Percentiles rank a stretch among this genome's conserved stretches.
phyloP scores from a whole-genome alignment of 2,329 filamentous ascomycete genomes.

The Alternaria sp. region DNA sequence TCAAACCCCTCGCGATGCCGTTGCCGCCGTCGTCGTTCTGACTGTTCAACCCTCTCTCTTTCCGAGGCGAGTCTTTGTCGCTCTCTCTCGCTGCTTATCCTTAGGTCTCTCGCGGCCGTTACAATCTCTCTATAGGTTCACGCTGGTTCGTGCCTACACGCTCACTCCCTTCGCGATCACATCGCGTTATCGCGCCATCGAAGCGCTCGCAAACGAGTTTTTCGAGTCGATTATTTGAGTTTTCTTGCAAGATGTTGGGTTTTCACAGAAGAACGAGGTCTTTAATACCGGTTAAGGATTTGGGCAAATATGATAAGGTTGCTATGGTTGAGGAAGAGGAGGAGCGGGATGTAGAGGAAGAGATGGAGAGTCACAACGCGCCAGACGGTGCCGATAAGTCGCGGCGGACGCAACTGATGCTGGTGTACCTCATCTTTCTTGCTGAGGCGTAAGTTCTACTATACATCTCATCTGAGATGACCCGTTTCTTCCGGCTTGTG shows the following conservation, averaged over 20 bases:
- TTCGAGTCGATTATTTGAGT: constrained; percentile 6
- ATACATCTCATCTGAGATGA: neutral
- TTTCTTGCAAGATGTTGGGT: constrained; percentile 48
- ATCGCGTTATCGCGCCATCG: constrained; percentile 19
- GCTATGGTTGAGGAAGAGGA: constrained; percentile 38
- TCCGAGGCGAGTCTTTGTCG: constrained; percentile 41
- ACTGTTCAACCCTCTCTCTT: constrained; percentile 25
- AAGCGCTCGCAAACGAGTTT: constrained; percentile 4
- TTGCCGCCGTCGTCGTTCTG: constrained; percentile 16
- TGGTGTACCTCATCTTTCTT: constrained; percentile 57
- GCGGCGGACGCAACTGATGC: constrained; percentile 45
- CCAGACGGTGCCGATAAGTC: constrained; percentile 28
- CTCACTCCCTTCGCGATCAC: constrained; percentile 11
- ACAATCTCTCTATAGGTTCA: constrained; percentile 38
- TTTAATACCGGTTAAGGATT: constrained; percentile 52
- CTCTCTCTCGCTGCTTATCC: constrained; percentile 34
- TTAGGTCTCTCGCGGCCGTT: constrained; percentile 37
- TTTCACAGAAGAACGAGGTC: constrained; percentile 52
- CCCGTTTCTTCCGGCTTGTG: constrained; percentile 2
- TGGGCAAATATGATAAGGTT: constrained; percentile 52
- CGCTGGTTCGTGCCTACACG: constrained; percentile 36
- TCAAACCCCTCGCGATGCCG: constrained; percentile 26
- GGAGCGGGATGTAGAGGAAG: constrained; percentile 34
- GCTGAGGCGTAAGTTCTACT: constrained; percentile 51
- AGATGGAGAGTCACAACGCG: constrained; percentile 31